A percentile compares a stretch with the other conserved stretches of the same genome.
These are phyloP conservation scores for Drosera spatulata DNA, from an alignment of 179 eudicot genomes.

Conservation along the genomic window DNA sequence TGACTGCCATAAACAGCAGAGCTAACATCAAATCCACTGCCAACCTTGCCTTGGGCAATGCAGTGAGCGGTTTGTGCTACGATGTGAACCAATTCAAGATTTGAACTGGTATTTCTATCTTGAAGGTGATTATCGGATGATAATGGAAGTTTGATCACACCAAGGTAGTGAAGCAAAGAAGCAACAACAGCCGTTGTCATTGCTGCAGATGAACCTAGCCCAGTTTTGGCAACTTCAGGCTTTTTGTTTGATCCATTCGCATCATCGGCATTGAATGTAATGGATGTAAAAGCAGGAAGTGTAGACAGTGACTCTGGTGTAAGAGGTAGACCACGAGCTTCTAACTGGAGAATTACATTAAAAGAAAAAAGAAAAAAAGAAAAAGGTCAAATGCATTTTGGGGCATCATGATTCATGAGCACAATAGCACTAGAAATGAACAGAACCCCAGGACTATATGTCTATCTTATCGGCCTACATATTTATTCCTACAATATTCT, in stretches of 20 bases:
- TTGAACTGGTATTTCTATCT: slow-evolving; percentile 18
- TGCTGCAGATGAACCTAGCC: slow-evolving; percentile 97
- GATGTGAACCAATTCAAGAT: slow-evolving; percentile 81
- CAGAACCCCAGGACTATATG: too few relatives aligned
- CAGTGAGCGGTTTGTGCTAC: slow-evolving; percentile 99
- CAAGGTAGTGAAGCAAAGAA: slow-evolving; percentile 83
- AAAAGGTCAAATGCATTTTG: too few relatives aligned
- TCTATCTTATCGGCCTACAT: too few relatives aligned
- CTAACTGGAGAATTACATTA: slow-evolving; percentile 40
- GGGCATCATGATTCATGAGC: too few relatives aligned
- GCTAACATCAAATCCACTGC: slow-evolving; percentile 98
- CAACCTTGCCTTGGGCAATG: slow-evolving; percentile 98
- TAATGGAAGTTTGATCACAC: slow-evolving; percentile 48
- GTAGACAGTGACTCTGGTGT: slow-evolving; percentile 73
- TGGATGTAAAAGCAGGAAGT: slow-evolving; percentile 78
- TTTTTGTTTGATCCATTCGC: slow-evolving; percentile 42
- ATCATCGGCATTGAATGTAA: slow-evolving; percentile 62
- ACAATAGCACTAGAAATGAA: too few relatives aligned
- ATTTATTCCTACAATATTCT: too few relatives aligned
- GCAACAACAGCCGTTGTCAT: slow-evolving; percentile 98
- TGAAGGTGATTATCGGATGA: slow-evolving; percentile 14
- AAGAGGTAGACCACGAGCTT: slow-evolving; percentile 77
- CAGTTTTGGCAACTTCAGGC: slow-evolving; percentile 98
- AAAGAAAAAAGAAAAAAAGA: too few relatives aligned
- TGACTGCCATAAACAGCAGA: slow-evolving; percentile 99